Evolutionary conservation across 2,329 filamentous ascomycete genomes (phyloP).

Genomic region (Pestalotiopsis sp.): DNA sequence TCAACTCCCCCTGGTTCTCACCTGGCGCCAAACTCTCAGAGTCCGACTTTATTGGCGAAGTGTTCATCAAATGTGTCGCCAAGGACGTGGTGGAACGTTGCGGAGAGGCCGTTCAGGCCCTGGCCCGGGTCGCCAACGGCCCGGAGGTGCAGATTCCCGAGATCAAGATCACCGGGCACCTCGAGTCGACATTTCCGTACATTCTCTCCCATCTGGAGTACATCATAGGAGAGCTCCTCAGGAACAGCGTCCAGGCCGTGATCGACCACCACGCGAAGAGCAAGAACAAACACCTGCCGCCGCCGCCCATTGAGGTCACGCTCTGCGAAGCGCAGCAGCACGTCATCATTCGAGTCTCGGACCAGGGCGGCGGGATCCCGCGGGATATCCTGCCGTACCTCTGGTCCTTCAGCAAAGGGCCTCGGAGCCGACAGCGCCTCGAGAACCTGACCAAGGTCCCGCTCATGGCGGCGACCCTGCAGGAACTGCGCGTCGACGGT

Average conservation of each 20-base stretch:
- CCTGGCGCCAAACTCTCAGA: constrained; percentile 73
- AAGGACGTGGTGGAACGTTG: constrained; percentile 86
- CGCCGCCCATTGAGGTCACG: constrained; percentile 88
- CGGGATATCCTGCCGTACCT: constrained; percentile 83
- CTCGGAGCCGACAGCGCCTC: constrained; percentile 75
- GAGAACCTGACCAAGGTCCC: constrained; percentile 86
- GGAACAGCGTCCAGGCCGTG: constrained; percentile 92
- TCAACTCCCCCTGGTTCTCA: constrained; percentile 87
- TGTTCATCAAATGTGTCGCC: constrained; percentile 91
- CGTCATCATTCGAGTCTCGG: constrained; percentile 94
- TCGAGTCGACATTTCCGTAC: constrained; percentile 91
- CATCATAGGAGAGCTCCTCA: constrained; percentile 90
- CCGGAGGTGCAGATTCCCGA: constrained; percentile 73
- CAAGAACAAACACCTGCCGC: constrained; percentile 38
- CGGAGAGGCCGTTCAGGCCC: constrained; percentile 72
- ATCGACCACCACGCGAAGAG: constrained; percentile 67
- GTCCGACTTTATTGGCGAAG: constrained; percentile 89
- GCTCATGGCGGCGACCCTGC: constrained; percentile 88
- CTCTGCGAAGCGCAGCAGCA: constrained; percentile 94
- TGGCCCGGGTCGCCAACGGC: constrained; percentile 77
- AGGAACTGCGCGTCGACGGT: constrained; percentile 69
- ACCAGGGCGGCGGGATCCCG: constrained; percentile 90
- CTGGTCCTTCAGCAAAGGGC: constrained; percentile 97
- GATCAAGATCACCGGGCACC: constrained; percentile 81
- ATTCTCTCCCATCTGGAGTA: constrained; percentile 97